A percentile compares a stretch with the other conserved stretches of the same genome.
Evolutionary conservation across 257 asterid genomes (phyloP).

Genomic region (Solanum clarkiae): DNA sequence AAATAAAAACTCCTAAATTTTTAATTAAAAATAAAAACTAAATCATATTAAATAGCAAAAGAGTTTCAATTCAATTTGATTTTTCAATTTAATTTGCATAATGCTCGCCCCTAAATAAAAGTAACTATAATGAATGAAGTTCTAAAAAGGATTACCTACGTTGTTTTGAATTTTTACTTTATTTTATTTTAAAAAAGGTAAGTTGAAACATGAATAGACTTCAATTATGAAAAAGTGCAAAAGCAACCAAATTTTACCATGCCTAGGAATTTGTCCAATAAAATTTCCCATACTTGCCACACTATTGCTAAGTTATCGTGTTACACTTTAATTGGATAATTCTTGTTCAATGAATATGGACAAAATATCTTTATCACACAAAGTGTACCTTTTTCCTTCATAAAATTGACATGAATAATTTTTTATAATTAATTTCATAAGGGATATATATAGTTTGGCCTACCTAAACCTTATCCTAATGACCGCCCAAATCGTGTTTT

Average conservation of each 20-base stretch:
- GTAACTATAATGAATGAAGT: background rate
- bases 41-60: no score
- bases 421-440: background rate
- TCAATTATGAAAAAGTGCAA: background rate
- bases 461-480: background rate
- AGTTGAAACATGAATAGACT: background rate
- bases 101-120: background rate
- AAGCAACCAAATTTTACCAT: background rate
- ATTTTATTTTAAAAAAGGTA: background rate
- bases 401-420: background rate
- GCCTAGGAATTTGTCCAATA: background rate
- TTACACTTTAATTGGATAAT: background rate
- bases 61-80: no score
- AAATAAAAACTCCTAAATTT: no score
- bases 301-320: background rate
- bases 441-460: background rate
- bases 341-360: background rate
- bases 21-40: no score
- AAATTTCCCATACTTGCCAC: background rate
- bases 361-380: background rate
- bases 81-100: no score
- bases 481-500: background rate
- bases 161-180: background rate
- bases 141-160: background rate
- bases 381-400: background rate